phyloP scores from a whole-genome alignment of 768 basidiomycete genomes.

The Boletus edulis region DNA sequence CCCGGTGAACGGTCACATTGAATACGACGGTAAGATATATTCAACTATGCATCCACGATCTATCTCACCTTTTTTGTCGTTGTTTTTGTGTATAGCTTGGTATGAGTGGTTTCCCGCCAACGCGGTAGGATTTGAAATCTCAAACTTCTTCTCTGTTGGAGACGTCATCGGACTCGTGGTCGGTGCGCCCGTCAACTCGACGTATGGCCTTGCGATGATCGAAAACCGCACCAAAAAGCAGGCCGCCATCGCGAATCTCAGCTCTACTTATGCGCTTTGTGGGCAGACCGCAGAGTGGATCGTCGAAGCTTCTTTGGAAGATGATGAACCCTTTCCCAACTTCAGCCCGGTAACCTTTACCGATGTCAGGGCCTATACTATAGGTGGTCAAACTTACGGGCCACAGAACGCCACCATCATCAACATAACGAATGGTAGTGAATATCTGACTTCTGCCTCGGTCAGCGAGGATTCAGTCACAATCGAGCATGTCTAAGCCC shows the following conservation, averaged over 20 bases:
- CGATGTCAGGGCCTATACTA: neutral
- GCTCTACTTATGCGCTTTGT: neutral
- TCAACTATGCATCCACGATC: neutral
- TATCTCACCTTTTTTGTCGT: neutral
- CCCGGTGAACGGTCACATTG: too few relatives aligned
- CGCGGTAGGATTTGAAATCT: too few relatives aligned
- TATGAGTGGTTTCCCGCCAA: too few relatives aligned
- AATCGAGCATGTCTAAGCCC: neutral
- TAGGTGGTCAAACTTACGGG: neutral
- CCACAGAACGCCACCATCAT: neutral
- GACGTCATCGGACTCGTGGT: constrained; percentile 5
- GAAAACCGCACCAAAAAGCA: too few relatives aligned
- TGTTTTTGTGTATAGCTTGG: constrained; percentile 2
- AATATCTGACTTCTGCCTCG: neutral
- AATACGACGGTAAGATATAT: neutral
- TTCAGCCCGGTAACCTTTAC: constrained; percentile 7
- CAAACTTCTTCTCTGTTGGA: constrained; percentile 12
- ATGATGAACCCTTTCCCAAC: neutral
- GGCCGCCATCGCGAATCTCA: neutral
- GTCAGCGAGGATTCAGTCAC: neutral
- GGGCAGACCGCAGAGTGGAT: constrained; percentile 12
- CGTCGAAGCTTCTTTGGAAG: neutral
- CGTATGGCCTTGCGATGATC: neutral
- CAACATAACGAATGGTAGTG: too few relatives aligned
- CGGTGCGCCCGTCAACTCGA: neutral